phyloP scores from a whole-genome alignment of 257 asterid species.

The Solanum virginianum region DNA sequence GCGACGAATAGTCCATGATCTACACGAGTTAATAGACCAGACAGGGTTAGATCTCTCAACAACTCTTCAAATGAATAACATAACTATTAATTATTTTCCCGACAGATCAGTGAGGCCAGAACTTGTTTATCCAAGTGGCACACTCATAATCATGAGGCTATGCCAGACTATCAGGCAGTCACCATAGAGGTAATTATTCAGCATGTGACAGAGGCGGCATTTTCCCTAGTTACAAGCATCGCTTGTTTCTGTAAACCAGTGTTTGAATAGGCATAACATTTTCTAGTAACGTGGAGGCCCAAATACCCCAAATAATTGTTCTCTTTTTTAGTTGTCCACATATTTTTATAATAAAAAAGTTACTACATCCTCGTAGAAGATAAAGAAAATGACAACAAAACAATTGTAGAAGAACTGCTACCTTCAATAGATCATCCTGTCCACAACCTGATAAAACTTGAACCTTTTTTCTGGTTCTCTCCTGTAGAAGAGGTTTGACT shows the following conservation, averaged over 20 bases:
- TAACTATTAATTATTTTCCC: background rate
- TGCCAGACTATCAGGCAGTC: background rate
- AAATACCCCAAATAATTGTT: background rate
- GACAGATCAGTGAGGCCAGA: background rate
- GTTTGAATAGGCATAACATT: background rate
- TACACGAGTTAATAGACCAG: constrained; percentile 8
- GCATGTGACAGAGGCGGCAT: background rate
- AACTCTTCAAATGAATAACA: background rate
- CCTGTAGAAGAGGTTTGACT: constrained; percentile 70
- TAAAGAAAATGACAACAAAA: background rate
- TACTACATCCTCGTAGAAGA: background rate
- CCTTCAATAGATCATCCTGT: constrained; percentile 64
- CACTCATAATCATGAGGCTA: background rate
- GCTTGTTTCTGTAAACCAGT: background rate
- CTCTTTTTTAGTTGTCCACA: background rate
- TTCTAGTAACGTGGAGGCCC: background rate
- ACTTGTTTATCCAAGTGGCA: background rate
- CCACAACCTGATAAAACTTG: constrained; percentile 61
- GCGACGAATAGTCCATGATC: constrained; percentile 72
- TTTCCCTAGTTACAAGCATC: background rate
- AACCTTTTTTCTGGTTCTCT: constrained; percentile 55
- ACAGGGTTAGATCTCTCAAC: background rate
- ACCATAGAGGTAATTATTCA: background rate
- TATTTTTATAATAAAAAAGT: background rate
- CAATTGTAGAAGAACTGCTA: constrained; percentile 8